phyloP scores from a whole-genome alignment of 371 early-diverging fungal species.

The Mortierella sp. region DNA sequence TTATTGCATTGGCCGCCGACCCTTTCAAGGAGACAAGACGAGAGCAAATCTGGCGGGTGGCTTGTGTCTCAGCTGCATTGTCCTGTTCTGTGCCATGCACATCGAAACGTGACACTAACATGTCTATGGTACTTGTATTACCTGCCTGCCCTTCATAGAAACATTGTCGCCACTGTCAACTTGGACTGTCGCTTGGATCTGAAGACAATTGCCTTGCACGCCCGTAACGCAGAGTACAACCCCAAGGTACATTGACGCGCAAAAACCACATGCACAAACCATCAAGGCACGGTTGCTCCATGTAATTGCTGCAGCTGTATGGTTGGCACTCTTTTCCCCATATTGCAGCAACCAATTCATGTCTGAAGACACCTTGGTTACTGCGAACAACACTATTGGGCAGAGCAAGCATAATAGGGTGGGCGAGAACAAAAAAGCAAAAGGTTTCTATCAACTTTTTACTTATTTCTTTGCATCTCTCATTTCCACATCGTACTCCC shows the following conservation, averaged over 20 bases:
- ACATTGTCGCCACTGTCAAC: slow-evolving; percentile 99
- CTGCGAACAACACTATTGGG: not conserved
- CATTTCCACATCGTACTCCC: not conserved
- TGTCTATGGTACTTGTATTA: not conserved
- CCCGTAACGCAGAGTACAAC: slow-evolving; percentile 99
- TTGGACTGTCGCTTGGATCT: slow-evolving; percentile 99
- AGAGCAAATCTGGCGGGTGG: slow-evolving; percentile 6
- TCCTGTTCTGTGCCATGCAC: not conserved
- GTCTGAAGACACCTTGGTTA: not conserved
- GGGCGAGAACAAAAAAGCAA: not conserved
- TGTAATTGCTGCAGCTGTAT: not conserved
- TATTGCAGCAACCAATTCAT: not conserved
- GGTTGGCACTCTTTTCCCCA: not conserved
- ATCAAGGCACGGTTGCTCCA: not conserved
- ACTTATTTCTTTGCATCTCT: slow-evolving; percentile 18
- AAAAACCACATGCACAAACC: not conserved
- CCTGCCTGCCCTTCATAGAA: slow-evolving; percentile 64
- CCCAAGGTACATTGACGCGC: slow-evolving; percentile 91
- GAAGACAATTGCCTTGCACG: slow-evolving; percentile 99
- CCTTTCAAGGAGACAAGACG: not conserved
- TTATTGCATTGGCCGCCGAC: slow-evolving; percentile 2
- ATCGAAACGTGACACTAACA: slow-evolving; percentile 2
- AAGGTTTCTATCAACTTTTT: slow-evolving; percentile 29
- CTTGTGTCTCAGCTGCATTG: not conserved
- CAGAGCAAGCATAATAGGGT: not conserved